Base-by-base conservation (phyloP, 345 rosid genomes). In the Excoecaria agallocha region DNA sequence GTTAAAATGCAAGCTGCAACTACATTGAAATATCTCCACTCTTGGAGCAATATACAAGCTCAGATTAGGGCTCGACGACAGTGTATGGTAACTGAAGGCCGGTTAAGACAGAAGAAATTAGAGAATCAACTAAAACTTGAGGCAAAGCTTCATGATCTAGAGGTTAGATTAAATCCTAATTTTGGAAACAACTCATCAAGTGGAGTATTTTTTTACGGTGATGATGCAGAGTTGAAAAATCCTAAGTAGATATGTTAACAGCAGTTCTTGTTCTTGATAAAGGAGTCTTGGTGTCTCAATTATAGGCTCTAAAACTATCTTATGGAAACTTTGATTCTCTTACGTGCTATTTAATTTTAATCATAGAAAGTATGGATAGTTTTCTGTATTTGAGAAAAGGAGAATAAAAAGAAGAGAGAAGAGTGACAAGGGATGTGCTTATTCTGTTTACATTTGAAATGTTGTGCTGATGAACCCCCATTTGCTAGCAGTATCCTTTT, bases 111-210 rank as follows among this genome's bases (percentile, higher is more conserved):
- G 84, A 95, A 92, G 85, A 90, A 90, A 70, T 79, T 91, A 79
- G 97, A 93, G 86, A 90, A 89, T 84, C 98, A 95, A 77, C 87
- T 87, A 69, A 95, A 93, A 84, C 96, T 95, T 24, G 97, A 95
- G 88, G 97, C 97, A 30, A 89, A 86, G 83, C 93, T 95, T 74
- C 97, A 95, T 56, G 91, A 90, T 68, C 68, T 95, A 49, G 98
- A 91, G 91, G 98, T 91, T 63, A 73, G 77, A 69, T 56, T 30
- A n/a, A 38, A 48, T 13, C 30, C 15, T 58, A 30, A 15, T 12
- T 55, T 6, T 39, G 13, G 64, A 39, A 38, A 17, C 22, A 41
- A 7, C 17, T 46, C 43, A 64, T 43, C 67, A 67, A 25, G 5
- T 24, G 46, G 24, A 61, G 38, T 49, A 15, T n/a, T 76, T 70